Percentiles rank a stretch among this genome's conserved stretches.
Evolutionary conservation across 768 basidiomycete species (phyloP).

Genomic region (Strobilomyces echinocephalus): DNA sequence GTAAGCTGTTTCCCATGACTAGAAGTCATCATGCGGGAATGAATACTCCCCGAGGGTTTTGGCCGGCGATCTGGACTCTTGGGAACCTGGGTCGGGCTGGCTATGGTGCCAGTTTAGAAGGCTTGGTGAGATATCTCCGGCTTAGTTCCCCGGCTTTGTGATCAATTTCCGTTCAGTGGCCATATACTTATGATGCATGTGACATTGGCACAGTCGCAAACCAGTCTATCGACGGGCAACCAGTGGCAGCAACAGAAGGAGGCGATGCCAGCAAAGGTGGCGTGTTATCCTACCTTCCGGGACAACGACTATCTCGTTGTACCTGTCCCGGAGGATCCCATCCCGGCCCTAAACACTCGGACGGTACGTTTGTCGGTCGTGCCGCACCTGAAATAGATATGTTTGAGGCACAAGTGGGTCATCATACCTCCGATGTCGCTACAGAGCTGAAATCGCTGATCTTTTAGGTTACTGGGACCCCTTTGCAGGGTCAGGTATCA

Average conservation of each 20-base stretch:
- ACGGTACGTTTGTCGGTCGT: constrained; percentile 76
- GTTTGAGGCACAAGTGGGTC: constrained; percentile 67
- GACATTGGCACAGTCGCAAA: constrained; percentile 82
- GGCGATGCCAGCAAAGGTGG: constrained; percentile 49
- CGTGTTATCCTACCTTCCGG: constrained; percentile 67
- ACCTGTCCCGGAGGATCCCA: constrained; percentile 80
- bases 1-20: constrained; percentile 18
- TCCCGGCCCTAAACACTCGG: constrained; percentile 71
- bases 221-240: constrained; percentile 70
- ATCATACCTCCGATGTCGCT: constrained; percentile 13
- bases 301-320: constrained; percentile 80
- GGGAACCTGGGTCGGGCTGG: constrained; percentile 62
- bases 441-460: constrained; percentile 7
- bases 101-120: constrained; percentile 60
- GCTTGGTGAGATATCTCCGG: constrained; percentile 34
- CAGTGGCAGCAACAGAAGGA: constrained; percentile 52
- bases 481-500: constrained; percentile 59
- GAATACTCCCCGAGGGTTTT: constrained; percentile 33
- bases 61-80: constrained; percentile 57
- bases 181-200: constrained; percentile 67
- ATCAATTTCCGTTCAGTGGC: constrained; percentile 42
- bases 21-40: not conserved
- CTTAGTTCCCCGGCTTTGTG: not conserved
- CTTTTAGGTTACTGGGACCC: constrained; percentile 44
- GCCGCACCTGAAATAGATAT: constrained; percentile 88